These are phyloP conservation scores for Carex sylvatica DNA, from an alignment of 202 grass and related monocot genomes.

Conservation along the genomic window DNA sequence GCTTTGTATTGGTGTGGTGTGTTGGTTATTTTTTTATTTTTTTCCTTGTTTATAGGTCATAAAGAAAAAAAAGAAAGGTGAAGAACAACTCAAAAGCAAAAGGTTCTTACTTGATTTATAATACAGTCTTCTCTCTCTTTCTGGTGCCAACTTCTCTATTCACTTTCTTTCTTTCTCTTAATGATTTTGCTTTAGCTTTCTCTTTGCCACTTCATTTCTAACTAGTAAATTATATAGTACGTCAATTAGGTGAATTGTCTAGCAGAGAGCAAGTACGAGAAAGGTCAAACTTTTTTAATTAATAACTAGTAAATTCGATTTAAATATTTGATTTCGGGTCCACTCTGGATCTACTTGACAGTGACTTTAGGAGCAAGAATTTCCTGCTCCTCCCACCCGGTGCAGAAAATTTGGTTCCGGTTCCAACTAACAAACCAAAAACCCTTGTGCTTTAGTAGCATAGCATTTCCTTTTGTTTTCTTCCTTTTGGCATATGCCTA, in stretches of 20 bases:
- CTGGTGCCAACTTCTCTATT: slow-evolving; percentile 35
- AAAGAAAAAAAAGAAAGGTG: slow-evolving; percentile 64
- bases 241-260: not conserved
- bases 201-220: slow-evolving; percentile 33
- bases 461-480: not conserved
- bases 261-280: not conserved
- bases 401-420: too few relatives aligned
- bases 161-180: slow-evolving; percentile 29
- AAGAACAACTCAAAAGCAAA: slow-evolving; percentile 37
- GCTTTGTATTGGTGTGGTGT: slow-evolving; percentile 28
- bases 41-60: slow-evolving; percentile 70
- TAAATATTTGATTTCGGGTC: too few relatives aligned
- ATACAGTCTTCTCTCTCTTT: slow-evolving; percentile 36
- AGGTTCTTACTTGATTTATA: slow-evolving; percentile 34
- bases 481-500: not conserved
- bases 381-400: too few relatives aligned
- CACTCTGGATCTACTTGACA: too few relatives aligned
- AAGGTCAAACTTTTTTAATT: not conserved
- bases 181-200: slow-evolving; percentile 42
- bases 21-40: slow-evolving; percentile 27
- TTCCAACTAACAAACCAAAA: not conserved
- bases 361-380: too few relatives aligned
- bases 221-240: slow-evolving; percentile 18
- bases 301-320: too few relatives aligned
- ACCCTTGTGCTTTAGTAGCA: not conserved